phyloP scores from a whole-genome alignment of 768 basidiomycete genomes.

The Tulasnella sp. region DNA sequence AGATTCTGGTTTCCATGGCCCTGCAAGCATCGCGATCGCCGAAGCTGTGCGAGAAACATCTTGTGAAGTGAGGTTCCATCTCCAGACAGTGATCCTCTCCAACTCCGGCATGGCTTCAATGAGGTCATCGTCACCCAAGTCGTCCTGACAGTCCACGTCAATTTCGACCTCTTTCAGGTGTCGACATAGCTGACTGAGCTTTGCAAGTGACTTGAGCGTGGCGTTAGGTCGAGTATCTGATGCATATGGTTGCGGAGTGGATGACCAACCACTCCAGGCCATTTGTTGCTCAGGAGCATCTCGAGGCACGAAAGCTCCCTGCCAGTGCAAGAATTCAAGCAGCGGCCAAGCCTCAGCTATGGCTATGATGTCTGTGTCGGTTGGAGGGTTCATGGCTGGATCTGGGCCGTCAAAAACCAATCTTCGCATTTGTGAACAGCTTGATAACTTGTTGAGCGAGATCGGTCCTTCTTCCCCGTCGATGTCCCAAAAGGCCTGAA shows the following conservation, averaged over 20 bases:
- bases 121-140: neutral
- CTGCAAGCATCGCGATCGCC: neutral
- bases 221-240: neutral
- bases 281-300: neutral
- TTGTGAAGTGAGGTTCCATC: neutral
- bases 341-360: neutral
- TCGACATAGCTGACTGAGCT: neutral
- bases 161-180: neutral
- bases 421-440: neutral
- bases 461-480: neutral
- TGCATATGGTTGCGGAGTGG: neutral
- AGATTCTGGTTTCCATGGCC: neutral
- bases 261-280: neutral
- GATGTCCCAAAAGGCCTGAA: neutral
- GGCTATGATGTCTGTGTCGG: neutral
- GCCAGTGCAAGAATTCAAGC: neutral
- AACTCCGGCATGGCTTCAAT: neutral
- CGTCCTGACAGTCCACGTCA: neutral
- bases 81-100: neutral
- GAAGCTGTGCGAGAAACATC: neutral
- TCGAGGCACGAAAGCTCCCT: neutral
- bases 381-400: neutral
- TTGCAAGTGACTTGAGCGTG: neutral
- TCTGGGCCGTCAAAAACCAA: neutral
- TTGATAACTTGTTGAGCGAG: neutral